These are phyloP conservation scores for Rhazya stricta DNA, from an alignment of 257 asterid species.

Conservation along the genomic window DNA sequence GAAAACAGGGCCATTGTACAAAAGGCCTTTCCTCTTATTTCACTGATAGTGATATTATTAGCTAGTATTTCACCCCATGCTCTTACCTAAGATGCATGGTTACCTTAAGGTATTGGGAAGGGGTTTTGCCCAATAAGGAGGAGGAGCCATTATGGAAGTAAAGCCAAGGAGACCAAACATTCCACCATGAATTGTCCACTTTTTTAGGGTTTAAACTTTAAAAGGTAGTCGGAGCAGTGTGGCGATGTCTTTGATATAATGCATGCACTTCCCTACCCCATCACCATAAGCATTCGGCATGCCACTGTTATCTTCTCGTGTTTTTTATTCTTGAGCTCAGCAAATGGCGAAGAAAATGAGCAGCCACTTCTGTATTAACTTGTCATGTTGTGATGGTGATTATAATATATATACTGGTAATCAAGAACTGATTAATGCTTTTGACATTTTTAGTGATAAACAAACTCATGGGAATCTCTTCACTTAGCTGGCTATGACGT, in stretches of 20 bases:
- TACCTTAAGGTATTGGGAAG: too few relatives aligned
- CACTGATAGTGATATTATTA: too few relatives aligned
- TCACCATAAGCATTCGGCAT: neutral
- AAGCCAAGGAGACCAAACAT: neutral
- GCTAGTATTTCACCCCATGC: too few relatives aligned
- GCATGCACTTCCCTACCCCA: neutral
- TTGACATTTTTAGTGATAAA: neutral
- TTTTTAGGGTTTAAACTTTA: neutral
- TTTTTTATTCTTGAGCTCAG: neutral
- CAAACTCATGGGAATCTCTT: neutral
- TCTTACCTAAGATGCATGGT: too few relatives aligned
- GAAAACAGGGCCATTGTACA: too few relatives aligned
- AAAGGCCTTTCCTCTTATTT: too few relatives aligned
- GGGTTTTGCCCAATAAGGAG: too few relatives aligned
- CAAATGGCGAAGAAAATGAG: neutral
- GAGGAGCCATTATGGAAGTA: neutral
- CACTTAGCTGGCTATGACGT: too few relatives aligned
- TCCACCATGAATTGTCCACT: neutral
- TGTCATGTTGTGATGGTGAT: neutral
- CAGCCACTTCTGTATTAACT: neutral
- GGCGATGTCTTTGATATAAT: neutral
- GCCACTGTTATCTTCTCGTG: neutral
- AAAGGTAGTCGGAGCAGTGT: neutral
- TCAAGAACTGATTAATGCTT: neutral
- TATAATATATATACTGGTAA: neutral